Percentiles rank a stretch among this genome's conserved stretches.
Evolutionary conservation across 805 yeast genomes (phyloP).

Genomic region (Kluyveromyces wickerhamii): DNA sequence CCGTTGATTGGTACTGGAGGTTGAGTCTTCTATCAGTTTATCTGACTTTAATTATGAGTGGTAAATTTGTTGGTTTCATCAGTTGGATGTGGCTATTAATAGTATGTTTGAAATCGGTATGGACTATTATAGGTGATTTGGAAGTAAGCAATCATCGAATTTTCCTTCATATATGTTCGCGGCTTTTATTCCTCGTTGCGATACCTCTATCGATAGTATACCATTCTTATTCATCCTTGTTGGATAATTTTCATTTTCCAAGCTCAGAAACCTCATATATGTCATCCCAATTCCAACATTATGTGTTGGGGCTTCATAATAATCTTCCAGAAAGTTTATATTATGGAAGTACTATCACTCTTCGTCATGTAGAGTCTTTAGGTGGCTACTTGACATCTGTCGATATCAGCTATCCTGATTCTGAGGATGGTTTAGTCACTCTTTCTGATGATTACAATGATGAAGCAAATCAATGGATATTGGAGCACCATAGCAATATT

Average conservation of each 20-base stretch:
- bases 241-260: constrained; percentile 14
- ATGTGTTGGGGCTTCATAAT: constrained; percentile 38
- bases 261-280: constrained; percentile 33
- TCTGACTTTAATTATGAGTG: neutral
- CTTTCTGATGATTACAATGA: constrained; percentile 54
- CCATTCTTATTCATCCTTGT: constrained; percentile 18
- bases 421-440: constrained; percentile 73
- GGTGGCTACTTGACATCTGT: constrained; percentile 84
- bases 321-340: constrained; percentile 53
- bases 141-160: constrained; percentile 34
- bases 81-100: constrained; percentile 58
- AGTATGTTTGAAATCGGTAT: constrained; percentile 42
- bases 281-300: constrained; percentile 59
- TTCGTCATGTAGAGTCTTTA: constrained; percentile 60
- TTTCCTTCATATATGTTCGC: constrained; percentile 33
- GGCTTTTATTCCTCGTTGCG: constrained; percentile 46
- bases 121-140: constrained; percentile 68
- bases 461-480: constrained; percentile 62
- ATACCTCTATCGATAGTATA: constrained; percentile 45
- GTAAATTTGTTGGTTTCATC: constrained; percentile 61
- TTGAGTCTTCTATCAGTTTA: neutral
- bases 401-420: constrained; percentile 54
- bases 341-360: constrained; percentile 61
- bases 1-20: neutral
- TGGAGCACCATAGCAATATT: no score